Evolutionary conservation across 352 stramenopile genomes (phyloP).

Genomic region (Pythium phragmiticola): DNA sequence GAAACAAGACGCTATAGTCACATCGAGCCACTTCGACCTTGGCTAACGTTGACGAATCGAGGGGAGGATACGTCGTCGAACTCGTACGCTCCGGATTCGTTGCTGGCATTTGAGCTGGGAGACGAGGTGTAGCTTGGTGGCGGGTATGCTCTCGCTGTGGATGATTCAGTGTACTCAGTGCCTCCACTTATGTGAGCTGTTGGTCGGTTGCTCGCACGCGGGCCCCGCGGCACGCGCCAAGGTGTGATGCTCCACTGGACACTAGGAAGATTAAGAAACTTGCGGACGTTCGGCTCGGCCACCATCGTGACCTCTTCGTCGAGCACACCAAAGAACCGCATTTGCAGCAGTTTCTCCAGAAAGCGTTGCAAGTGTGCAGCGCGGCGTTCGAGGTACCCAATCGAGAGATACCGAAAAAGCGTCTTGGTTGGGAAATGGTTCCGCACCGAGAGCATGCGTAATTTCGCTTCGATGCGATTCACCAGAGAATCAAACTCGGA

Average conservation of each 20-base stretch:
- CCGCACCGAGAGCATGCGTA: slow-evolving; percentile 46
- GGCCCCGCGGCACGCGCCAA: slow-evolving; percentile 24
- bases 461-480: slow-evolving; percentile 50
- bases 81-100: neutral
- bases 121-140: slow-evolving; percentile 29
- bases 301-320: slow-evolving; percentile 68
- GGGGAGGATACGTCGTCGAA: slow-evolving; percentile 20
- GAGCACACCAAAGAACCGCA: slow-evolving; percentile 62
- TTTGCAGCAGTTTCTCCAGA: slow-evolving; percentile 50
- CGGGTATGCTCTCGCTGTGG: slow-evolving; percentile 11
- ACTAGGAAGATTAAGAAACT: slow-evolving; percentile 62
- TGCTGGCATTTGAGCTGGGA: slow-evolving; percentile 29
- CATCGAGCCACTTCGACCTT: slow-evolving; percentile 58
- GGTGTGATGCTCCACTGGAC: slow-evolving; percentile 74
- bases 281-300: slow-evolving; percentile 59
- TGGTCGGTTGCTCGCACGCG: neutral
- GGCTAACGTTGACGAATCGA: slow-evolving; percentile 34
- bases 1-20: slow-evolving; percentile 19
- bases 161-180: neutral
- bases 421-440: slow-evolving; percentile 70
- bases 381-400: slow-evolving; percentile 59
- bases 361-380: slow-evolving; percentile 62
- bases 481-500: slow-evolving; percentile 68
- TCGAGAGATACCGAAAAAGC: slow-evolving; percentile 57
- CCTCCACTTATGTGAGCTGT: neutral